phyloP scores from a whole-genome alignment of 768 basidiomycete species.

The Kondoa malvinella region DNA sequence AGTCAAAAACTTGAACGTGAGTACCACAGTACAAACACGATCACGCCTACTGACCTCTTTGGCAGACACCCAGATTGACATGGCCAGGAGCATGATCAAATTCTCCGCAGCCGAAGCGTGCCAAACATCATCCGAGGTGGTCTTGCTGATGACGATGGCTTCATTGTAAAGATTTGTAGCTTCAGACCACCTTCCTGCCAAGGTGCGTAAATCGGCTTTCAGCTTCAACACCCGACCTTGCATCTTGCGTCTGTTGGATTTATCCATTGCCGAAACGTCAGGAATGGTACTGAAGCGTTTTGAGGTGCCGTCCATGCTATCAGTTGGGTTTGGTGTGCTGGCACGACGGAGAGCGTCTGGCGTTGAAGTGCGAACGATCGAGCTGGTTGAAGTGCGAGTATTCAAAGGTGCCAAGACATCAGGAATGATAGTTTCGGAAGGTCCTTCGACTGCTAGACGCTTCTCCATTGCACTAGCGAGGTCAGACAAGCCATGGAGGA shows the following conservation, averaged over 20 bases:
- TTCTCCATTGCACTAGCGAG: constrained; percentile 40
- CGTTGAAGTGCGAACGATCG: not conserved
- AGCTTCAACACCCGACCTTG: constrained; percentile 65
- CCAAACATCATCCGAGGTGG: constrained; percentile 64
- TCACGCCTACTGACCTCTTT: constrained; percentile 22
- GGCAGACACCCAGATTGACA: constrained; percentile 22
- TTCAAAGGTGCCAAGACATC: not conserved
- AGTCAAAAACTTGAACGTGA: not conserved
- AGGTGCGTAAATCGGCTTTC: constrained; percentile 67
- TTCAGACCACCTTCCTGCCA: constrained; percentile 68
- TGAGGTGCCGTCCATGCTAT: not conserved
- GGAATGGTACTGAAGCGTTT: not conserved
- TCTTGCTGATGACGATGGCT: constrained; percentile 58
- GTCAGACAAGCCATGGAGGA: constrained; percentile 67
- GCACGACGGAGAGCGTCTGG: not conserved
- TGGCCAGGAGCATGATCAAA: constrained; percentile 35
- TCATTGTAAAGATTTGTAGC: constrained; percentile 65
- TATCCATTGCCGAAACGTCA: not conserved
- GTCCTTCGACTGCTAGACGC: constrained; percentile 4
- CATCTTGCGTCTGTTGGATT: constrained; percentile 15
- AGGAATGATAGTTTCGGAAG: constrained; percentile 9
- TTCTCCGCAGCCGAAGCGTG: constrained; percentile 78
- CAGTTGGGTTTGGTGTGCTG: not conserved
- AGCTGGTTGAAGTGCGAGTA: not conserved
- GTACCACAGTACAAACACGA: not conserved